Evolutionary conservation across 805 yeast species (phyloP), one percentile per base, ranked within the genome.

Genomic region (Alloascoidea africana): DNA sequence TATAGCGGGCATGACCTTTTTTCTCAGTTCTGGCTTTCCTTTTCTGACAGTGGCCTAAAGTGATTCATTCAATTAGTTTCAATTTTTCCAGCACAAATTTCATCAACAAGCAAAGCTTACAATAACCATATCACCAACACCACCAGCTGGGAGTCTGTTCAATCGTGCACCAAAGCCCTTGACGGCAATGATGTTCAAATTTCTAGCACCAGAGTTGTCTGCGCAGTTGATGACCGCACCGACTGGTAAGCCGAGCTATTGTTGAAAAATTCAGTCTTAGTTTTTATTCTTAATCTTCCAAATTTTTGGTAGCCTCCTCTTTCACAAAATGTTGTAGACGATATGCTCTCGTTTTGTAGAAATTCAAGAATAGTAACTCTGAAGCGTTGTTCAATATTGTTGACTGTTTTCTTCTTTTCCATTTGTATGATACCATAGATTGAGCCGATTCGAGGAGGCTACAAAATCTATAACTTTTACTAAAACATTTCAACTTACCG

Each of bases 1-100:
- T 59, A 91, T 85, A 59, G 98, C 98, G 68, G 96, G 98, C 96
- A 93, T 87, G 58, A 91, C 96, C 80, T 91, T 91, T 95, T 91
- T 91, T 81, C 99, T 87, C 68, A 91, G 85, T 74, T 91, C 99
- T 68, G 99, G 99, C 86, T 91, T 91, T 83, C 99, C 99, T 76
- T 93, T 91, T 85, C 91, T 91, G 67, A 91, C 99, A 59, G 99
- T 91, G 60, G 98, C 68, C 63, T 60, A n/a, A n/a, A n/a, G n/a
- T n/a, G n/a, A 36, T 17, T 3, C n/a, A n/a, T 6, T 6, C 23
- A 17, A n/a, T 30, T 13, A 14, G 14, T 13, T 4, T 16, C 32
- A 18, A 8, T 14, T 6, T 15, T 8, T 18, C 34, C 36, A 8
- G 13, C n/a, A 17, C 36, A 4, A 36, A 36, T 13, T 14, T 6